These are phyloP conservation scores for Pseudonectria buxi DNA, from an alignment of 2,329 filamentous ascomycete genomes.

Conservation along the genomic window DNA sequence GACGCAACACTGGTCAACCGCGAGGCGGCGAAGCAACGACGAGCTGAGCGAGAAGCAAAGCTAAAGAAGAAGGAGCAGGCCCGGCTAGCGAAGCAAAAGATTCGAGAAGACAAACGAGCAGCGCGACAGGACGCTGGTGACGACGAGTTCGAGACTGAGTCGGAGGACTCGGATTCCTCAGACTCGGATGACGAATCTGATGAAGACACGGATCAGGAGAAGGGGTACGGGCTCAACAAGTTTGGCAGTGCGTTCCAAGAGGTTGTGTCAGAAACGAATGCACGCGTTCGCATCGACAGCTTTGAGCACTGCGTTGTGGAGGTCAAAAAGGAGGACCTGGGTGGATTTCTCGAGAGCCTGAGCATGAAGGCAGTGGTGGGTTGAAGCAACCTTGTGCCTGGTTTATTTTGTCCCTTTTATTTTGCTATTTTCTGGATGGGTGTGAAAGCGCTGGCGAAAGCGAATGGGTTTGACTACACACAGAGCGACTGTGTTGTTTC, in stretches of 20 bases:
- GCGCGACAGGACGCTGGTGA: slow-evolving; percentile 43
- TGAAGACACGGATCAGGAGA: slow-evolving; percentile 47
- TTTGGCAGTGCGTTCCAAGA: slow-evolving; percentile 96
- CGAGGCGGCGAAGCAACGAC: slow-evolving; percentile 56
- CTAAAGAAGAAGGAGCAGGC: slow-evolving; percentile 55
- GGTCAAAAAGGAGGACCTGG: slow-evolving; percentile 91
- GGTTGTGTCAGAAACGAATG: slow-evolving; percentile 84
- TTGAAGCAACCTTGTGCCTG: slow-evolving; percentile 21
- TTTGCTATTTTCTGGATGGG: too few relatives aligned
- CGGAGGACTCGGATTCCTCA: slow-evolving; percentile 33
- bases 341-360: slow-evolving; percentile 81
- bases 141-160: slow-evolving; percentile 42
- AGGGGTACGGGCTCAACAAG: slow-evolving; percentile 72
- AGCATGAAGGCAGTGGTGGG: slow-evolving; percentile 84
- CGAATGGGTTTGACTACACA: too few relatives aligned
- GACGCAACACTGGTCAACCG: slow-evolving; percentile 63
- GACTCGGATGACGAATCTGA: slow-evolving; percentile 43
- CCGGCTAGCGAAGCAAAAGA: slow-evolving; percentile 49
- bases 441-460: too few relatives aligned
- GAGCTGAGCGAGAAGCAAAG: slow-evolving; percentile 57
- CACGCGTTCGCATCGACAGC: slow-evolving; percentile 84
- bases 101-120: slow-evolving; percentile 54
- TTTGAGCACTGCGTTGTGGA: slow-evolving; percentile 98
- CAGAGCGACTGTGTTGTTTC: too few relatives aligned
- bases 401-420: not conserved